These are phyloP conservation scores for Ceratonia siliqua DNA, from an alignment of 306 rosid genomes.

Conservation along the genomic window DNA sequence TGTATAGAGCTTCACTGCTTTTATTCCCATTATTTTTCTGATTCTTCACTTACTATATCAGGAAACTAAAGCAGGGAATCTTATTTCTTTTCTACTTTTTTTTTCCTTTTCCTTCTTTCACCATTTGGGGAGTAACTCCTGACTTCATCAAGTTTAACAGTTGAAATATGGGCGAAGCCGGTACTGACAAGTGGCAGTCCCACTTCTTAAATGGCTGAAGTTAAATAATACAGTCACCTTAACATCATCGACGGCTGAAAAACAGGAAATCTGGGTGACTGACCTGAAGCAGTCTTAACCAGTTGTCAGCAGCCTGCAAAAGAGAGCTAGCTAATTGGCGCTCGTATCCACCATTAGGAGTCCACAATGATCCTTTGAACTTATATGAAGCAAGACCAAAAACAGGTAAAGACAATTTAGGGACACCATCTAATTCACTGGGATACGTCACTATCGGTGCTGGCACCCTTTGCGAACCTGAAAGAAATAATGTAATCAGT, in stretches of 20 bases:
- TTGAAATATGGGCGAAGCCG: slow-evolving; percentile 28
- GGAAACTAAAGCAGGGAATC: slow-evolving; percentile 43
- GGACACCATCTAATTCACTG: slow-evolving; percentile 44
- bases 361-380: slow-evolving; percentile 89
- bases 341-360: slow-evolving; percentile 67
- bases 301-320: slow-evolving; percentile 57
- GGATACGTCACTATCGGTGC: slow-evolving; percentile 46
- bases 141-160: slow-evolving; percentile 25
- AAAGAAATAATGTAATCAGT: slow-evolving; percentile 19
- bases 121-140: slow-evolving; percentile 23
- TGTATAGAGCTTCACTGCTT: slow-evolving; percentile 35
- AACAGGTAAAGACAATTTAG: slow-evolving; percentile 64
- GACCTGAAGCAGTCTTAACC: slow-evolving; percentile 68
- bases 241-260: slow-evolving; percentile 60
- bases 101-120: slow-evolving; percentile 19
- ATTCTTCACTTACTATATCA: slow-evolving; percentile 22
- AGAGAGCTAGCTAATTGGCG: slow-evolving; percentile 58
- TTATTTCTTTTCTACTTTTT: not conserved
- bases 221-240: slow-evolving; percentile 29
- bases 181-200: slow-evolving; percentile 26
- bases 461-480: slow-evolving; percentile 53
- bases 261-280: slow-evolving; percentile 88
- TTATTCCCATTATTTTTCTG: slow-evolving; percentile 24
- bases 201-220: slow-evolving; percentile 34
- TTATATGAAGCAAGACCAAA: slow-evolving; percentile 93